Percentiles rank a stretch among this genome's conserved stretches.
Evolutionary conservation across 495 filamentous ascomycete species (phyloP).

Genomic region (Neurospora tetrasperma): DNA sequence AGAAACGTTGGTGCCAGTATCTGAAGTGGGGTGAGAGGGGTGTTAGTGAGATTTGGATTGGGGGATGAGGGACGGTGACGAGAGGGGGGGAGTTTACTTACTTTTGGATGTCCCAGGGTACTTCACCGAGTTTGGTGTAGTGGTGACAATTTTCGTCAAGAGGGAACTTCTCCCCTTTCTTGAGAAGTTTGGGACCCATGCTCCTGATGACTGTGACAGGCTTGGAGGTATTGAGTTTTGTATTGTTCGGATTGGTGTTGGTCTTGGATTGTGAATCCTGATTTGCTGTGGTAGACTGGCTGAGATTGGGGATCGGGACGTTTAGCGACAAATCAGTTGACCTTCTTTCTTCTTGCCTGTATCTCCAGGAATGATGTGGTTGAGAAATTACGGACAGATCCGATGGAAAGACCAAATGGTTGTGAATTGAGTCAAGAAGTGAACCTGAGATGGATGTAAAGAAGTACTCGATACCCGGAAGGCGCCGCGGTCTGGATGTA

Average conservation of each 20-base stretch:
- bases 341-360: neutral
- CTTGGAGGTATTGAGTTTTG: neutral
- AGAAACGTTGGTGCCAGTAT: constrained; percentile 81
- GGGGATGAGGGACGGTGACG: neutral
- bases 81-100: constrained; percentile 22
- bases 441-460: neutral
- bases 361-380: neutral
- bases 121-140: constrained; percentile 49
- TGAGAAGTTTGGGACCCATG: constrained; percentile 10
- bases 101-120: constrained; percentile 72
- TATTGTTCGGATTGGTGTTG: neutral
- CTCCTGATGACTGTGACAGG: neutral
- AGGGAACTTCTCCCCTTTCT: constrained; percentile 20
- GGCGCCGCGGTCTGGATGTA: neutral
- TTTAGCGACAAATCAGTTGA: neutral
- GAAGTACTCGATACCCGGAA: neutral
- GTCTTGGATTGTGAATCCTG: neutral
- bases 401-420: neutral
- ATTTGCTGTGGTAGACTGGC: neutral
- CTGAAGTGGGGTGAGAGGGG: constrained; percentile 28
- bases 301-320: neutral
- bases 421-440: neutral
- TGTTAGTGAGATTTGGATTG: neutral
- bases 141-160: constrained; percentile 51
- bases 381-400: neutral